Base-by-base conservation (phyloP, 2,329 filamentous ascomycete genomes). In the Ophiocordyceps polyrhachis-furcata region DNA sequence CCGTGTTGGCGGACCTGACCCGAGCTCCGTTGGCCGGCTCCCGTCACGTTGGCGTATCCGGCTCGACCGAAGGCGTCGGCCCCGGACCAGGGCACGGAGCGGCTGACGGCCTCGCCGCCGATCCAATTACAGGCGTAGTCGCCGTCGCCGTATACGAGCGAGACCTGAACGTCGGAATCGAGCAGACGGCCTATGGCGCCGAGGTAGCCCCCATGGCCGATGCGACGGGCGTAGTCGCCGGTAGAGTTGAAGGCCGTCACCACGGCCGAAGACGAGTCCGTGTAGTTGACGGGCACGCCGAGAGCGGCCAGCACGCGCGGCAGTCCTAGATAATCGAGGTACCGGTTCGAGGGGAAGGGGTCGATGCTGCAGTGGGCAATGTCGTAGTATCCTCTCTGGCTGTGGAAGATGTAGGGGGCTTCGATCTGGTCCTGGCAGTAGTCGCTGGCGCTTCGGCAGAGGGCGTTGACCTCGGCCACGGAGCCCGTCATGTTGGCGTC, bases 1-100 rank as follows among this genome's bases (percentile, higher is more conserved):
- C 70, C 74, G 48, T 81, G 72, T 53, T 87, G 87, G 11, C 81
- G 83, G 51, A 75, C 79, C 58, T 89, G 83, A 5, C 83, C 73
- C 0, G 84, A 82, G 46, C 76, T 71, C 20, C 83, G 83, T 40
- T 71, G 79, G 53, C 76, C 73, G 13, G 70, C 67, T 14, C 67
- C 69, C 50, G 81, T 78, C 14, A 44, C 11, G 81, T 75, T 8
- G 76, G 61, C 48, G 57, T 89, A 91, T 1, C 82, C 83, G 0
- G 84, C 77, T 1, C 58, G 58, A 0, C 66, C 60, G 49, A 80
- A 76, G n/a, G 58, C 52, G 29, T 55, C 49, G 5, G 60, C 55
- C 43, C 68, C 59, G 25, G 66, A 62, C 19, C 71, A 67, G n/a
- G 73, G 66, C 0, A 85, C 62, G 1, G 73, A 70, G 2, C 85